Base-by-base conservation (phyloP, 371 early-diverging fungal species). In the Mortierella sp. region DNA sequence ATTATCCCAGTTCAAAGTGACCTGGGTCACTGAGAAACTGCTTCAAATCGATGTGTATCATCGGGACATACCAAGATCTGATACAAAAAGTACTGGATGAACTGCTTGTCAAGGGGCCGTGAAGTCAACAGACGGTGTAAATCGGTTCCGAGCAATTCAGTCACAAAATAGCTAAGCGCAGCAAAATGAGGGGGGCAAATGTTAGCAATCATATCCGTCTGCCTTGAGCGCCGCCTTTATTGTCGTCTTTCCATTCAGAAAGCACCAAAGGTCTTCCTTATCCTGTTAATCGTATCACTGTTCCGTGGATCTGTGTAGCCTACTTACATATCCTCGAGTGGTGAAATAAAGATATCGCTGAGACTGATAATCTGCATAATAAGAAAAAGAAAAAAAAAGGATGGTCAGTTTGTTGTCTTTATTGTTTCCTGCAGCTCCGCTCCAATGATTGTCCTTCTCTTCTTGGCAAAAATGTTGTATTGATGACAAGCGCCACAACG, bases 31-130 rank as follows among this genome's bases (percentile, higher is more conserved):
- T 28, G 29, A 37, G 29, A 43, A 43, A 43, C 7, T 35, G 9
- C 59, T 19, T 35, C 8, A 43, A 19, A 29, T 15, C 29, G 49
- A 23, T 49, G 31, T 58, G 3, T 8, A 62, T 23, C 6, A 4
- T 22, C 3, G 28, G 1, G 12, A 66, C 86, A 75, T 86, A 90
- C 91, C 85, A 98, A 78, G 57, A 98, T 96, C 82, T 98, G 98
- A 79, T 96, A 98, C 73, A 96, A 83, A 81, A 98, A 97, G 91
- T 96, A 98, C 86, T 98, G 96, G 64, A 96, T 93, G 67, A 95
- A 96, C 84, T 96, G 96, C 83, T 93, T 94, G 75, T 96, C 96
- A 60, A 98, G 84, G 19, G 95, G 95, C 66, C 96, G 86, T 29
- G 95, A 93, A 63, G 93, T 92, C 68, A 97, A 85, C 63, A 97